phyloP scores from a whole-genome alignment of 495 filamentous ascomycete species.

The Penicillium pulvis region DNA sequence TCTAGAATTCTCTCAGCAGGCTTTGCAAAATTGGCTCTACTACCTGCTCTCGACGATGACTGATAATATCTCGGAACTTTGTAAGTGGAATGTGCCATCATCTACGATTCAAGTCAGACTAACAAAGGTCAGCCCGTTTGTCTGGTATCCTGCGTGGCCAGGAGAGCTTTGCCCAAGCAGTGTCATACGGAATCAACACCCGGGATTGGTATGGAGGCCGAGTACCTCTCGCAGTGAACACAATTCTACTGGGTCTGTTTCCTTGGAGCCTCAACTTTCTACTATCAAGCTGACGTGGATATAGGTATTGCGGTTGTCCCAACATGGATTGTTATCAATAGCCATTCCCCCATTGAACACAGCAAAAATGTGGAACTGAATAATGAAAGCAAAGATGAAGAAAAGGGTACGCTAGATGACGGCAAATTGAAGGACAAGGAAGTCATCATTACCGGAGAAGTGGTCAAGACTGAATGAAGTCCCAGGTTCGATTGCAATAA shows the following conservation, averaged over 20 bases:
- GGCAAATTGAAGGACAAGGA: neutral
- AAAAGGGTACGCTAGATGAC: neutral
- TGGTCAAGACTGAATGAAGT: neutral
- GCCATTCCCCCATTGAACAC: slow-evolving; percentile 6
- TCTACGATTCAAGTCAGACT: slow-evolving; percentile 13
- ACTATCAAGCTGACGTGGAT: neutral
- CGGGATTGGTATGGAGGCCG: slow-evolving; percentile 48
- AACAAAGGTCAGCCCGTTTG: slow-evolving; percentile 43
- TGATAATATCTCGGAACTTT: slow-evolving; percentile 55
- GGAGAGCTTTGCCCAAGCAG: slow-evolving; percentile 61
- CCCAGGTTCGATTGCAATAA: too few relatives aligned
- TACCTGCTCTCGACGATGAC: slow-evolving; percentile 62
- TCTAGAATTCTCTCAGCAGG: slow-evolving; percentile 45
- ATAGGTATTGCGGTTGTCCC: slow-evolving; percentile 2
- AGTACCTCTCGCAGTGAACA: slow-evolving; percentile 52
- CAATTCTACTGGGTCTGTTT: slow-evolving; percentile 46
- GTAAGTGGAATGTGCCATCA: slow-evolving; percentile 28
- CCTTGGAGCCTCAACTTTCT: neutral
- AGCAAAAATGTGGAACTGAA: neutral
- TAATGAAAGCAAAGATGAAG: slow-evolving; percentile 2
- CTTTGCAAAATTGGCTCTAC: slow-evolving; percentile 55
- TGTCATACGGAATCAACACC: slow-evolving; percentile 59
- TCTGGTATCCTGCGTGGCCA: slow-evolving; percentile 61
- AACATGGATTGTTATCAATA: slow-evolving; percentile 6
- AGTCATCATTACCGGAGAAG: neutral